phyloP scores from a whole-genome alignment of 495 filamentous ascomycete genomes.

The Umbilicaria muhlenbergii region DNA sequence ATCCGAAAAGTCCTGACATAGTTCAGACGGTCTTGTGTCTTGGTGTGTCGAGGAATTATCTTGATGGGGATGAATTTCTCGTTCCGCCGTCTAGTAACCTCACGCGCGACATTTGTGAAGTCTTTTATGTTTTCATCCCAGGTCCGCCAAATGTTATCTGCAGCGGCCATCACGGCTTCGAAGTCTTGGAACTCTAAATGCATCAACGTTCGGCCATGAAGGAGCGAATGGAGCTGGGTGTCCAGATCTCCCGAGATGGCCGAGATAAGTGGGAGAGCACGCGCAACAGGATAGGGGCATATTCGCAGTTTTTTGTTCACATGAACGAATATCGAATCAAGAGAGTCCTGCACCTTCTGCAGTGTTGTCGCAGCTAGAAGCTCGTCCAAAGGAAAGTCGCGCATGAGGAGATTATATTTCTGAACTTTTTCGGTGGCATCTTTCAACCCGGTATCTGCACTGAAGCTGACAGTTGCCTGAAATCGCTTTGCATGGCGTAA shows the following conservation, averaged over 20 bases:
- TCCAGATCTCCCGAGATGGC: slow-evolving; percentile 95
- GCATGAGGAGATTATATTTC: slow-evolving; percentile 97
- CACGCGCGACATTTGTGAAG: slow-evolving; percentile 91
- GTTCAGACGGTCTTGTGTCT: slow-evolving; percentile 74
- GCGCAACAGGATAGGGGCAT: slow-evolving; percentile 81
- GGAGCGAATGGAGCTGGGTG: slow-evolving; percentile 62
- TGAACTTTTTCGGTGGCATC: slow-evolving; percentile 90
- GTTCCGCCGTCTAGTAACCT: slow-evolving; percentile 75
- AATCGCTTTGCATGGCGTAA: slow-evolving; percentile 91
- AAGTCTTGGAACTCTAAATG: slow-evolving; percentile 88
- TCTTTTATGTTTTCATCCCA: slow-evolving; percentile 97
- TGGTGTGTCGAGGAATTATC: slow-evolving; percentile 65
- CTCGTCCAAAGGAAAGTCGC: slow-evolving; percentile 93
- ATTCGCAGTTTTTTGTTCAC: slow-evolving; percentile 94
- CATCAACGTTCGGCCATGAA: slow-evolving; percentile 76
- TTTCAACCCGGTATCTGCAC: slow-evolving; percentile 83
- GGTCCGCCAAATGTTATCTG: slow-evolving; percentile 69
- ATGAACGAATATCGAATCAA: slow-evolving; percentile 76
- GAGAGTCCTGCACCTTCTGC: slow-evolving; percentile 76
- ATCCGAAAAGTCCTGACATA: slow-evolving; percentile 89
- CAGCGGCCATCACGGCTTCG: slow-evolving; percentile 61
- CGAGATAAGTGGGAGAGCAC: slow-evolving; percentile 87
- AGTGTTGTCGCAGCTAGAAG: slow-evolving; percentile 81
- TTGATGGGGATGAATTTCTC: slow-evolving; percentile 99
- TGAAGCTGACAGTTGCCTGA: slow-evolving; percentile 90